Percentiles rank a stretch among this genome's conserved stretches.
Evolutionary conservation across 2,329 filamentous ascomycete genomes (phyloP).

Genomic region (Ascochyta koolunga): DNA sequence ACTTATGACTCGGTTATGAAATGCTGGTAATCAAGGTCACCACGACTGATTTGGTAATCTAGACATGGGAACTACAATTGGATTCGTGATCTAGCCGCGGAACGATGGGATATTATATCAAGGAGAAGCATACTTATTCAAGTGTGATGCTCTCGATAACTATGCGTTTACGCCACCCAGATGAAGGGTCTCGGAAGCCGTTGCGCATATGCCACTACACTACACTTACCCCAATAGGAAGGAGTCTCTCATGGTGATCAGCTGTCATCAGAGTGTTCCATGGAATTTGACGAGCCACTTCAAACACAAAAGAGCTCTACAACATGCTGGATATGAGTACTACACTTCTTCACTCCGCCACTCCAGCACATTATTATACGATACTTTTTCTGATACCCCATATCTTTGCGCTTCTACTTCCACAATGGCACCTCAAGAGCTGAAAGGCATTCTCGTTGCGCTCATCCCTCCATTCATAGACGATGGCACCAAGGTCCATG

Average conservation of each 20-base stretch:
- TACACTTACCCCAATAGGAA: conserved; percentile 11
- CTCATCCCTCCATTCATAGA: conserved; percentile 57
- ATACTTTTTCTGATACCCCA: neutral
- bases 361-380: neutral
- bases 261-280: conserved; percentile 5
- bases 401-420: neutral
- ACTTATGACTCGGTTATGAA: neutral
- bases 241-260: conserved; percentile 4
- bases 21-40: neutral
- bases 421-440: conserved; percentile 23
- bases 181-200: neutral
- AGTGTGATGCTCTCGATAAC: neutral
- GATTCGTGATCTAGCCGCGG: neutral
- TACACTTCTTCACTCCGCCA: neutral
- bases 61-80: neutral
- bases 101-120: neutral
- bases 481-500: conserved; percentile 52
- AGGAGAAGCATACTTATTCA: conserved; percentile 13
- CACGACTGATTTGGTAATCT: neutral
- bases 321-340: neutral
- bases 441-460: conserved; percentile 56
- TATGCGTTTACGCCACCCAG: neutral
- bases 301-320: conserved; percentile 6
- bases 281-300: neutral
- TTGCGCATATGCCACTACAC: neutral